Evolutionary conservation across 805 yeast species (phyloP).

Genomic region (Zygoascus biomembranicola): DNA sequence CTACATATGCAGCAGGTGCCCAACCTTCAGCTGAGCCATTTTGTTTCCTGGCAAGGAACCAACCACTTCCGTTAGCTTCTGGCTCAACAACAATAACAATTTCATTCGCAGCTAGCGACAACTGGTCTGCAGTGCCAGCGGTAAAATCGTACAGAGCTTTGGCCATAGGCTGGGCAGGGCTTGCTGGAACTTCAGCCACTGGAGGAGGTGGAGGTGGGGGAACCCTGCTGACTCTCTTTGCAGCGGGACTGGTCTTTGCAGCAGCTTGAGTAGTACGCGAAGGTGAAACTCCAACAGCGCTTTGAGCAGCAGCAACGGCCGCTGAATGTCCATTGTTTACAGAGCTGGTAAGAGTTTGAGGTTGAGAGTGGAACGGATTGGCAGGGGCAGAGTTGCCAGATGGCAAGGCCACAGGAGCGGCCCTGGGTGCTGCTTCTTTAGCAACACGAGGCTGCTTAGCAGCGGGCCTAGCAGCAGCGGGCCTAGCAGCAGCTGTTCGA

Average conservation of each 20-base stretch:
- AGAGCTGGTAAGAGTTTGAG: neutral
- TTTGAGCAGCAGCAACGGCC: constrained; percentile 1
- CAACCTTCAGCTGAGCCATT: constrained; percentile 84
- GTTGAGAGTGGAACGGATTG: neutral
- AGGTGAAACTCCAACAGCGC: neutral
- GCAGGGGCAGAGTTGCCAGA: neutral
- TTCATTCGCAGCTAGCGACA: constrained; percentile 71
- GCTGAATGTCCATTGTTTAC: neutral
- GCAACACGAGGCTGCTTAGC: constrained; percentile 19
- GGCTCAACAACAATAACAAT: constrained; percentile 63
- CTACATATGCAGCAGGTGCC: constrained; percentile 94
- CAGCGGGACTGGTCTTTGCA: constrained; percentile 23
- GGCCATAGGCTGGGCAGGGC: constrained; percentile 64
- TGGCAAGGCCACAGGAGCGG: constrained; percentile 4
- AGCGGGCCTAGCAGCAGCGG: constrained; percentile 19
- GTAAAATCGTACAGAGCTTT: constrained; percentile 83
- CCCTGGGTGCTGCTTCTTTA: constrained; percentile 2
- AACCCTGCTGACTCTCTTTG: constrained; percentile 2
- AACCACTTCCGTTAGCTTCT: constrained; percentile 61
- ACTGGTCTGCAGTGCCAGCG: constrained; percentile 78
- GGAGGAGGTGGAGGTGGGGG: constrained; percentile 50
- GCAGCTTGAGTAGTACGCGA: constrained; percentile 7
- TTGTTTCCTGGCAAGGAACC: constrained; percentile 82
- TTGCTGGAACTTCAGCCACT: constrained; percentile 52
- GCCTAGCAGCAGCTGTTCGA: constrained; percentile 3